phyloP scores from a whole-genome alignment of 2,329 filamentous ascomycete genomes.

The Cyphellophora europaea region DNA sequence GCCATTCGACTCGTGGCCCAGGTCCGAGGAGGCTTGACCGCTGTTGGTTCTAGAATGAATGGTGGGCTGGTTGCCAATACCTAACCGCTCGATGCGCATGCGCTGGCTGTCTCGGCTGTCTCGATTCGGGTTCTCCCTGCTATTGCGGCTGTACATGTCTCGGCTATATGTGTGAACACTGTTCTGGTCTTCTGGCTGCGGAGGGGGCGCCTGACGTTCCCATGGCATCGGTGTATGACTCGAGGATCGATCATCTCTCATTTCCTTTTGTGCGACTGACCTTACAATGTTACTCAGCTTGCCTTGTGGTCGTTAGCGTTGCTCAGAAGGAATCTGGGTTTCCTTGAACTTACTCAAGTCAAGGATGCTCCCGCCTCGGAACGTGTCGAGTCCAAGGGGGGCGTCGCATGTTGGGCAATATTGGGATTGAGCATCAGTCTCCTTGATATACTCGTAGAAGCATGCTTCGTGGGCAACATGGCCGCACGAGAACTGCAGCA shows the following conservation, averaged over 20 bases:
- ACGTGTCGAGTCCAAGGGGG: constrained; percentile 83
- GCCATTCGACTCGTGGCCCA: constrained; percentile 47
- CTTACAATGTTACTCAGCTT: constrained; percentile 92
- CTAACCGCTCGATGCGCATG: constrained; percentile 37
- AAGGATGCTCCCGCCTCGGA: constrained; percentile 81
- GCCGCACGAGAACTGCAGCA: constrained; percentile 91
- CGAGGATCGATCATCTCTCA: constrained; percentile 36
- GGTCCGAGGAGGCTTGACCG: constrained; percentile 66
- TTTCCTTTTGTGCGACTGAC: constrained; percentile 62
- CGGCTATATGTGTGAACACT: constrained; percentile 9
- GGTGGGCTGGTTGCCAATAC: constrained; percentile 18
- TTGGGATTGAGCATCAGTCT: constrained; percentile 67
- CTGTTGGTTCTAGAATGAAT: constrained; percentile 70
- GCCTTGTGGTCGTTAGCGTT: too few relatives aligned
- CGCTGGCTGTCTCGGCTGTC: constrained; percentile 35
- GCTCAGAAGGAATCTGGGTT: constrained; percentile 6
- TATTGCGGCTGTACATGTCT: constrained; percentile 5
- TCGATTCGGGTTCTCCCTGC: constrained; percentile 24
- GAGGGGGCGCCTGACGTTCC: constrained; percentile 25
- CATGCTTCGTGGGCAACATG: constrained; percentile 97
- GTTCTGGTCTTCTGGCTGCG: constrained; percentile 1
- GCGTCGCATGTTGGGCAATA: constrained; percentile 92
- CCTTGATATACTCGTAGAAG: constrained; percentile 96
- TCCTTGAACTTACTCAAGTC: constrained; percentile 76
- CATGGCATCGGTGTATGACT: constrained; percentile 57